Evolutionary conservation across 176 grass and related monocot genomes (phyloP).

Genomic region (Rhipidocladum racemiflorum): DNA sequence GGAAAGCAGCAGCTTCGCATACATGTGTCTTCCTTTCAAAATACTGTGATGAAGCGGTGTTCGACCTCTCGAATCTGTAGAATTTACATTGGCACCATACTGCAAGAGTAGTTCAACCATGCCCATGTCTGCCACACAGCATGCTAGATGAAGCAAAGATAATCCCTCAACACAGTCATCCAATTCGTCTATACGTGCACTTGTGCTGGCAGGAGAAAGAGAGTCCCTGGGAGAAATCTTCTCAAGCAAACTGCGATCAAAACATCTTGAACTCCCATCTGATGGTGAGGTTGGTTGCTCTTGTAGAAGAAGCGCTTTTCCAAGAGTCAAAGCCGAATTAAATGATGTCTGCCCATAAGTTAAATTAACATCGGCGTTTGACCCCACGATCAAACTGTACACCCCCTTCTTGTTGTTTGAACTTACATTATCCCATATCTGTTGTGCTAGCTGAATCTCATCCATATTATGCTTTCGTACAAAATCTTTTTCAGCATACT

Average conservation of each 20-base stretch:
- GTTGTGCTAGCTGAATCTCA: constrained; percentile 53
- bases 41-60: constrained; percentile 92
- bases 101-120: constrained; percentile 97
- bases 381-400: constrained; percentile 77
- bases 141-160: constrained; percentile 87
- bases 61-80: constrained; percentile 51
- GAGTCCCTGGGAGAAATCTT: constrained; percentile 43
- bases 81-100: constrained; percentile 81
- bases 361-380: constrained; percentile 70
- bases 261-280: constrained; percentile 45
- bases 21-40: constrained; percentile 58
- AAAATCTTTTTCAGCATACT: constrained; percentile 93
- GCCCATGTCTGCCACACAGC: constrained; percentile 65
- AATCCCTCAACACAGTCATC: constrained; percentile 63
- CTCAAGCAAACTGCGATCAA: constrained; percentile 13
- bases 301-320: constrained; percentile 78
- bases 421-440: constrained; percentile 83
- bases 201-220: constrained; percentile 51
- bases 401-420: constrained; percentile 78
- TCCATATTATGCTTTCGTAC: constrained; percentile 48
- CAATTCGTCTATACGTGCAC: constrained; percentile 25
- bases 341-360: constrained; percentile 43
- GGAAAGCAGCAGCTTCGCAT: constrained; percentile 66
- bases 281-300: constrained; percentile 54
- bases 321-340: constrained; percentile 59